Base-by-base conservation (phyloP, 1,284 basidiomycete species). In the Malassezia slooffiae region DNA sequence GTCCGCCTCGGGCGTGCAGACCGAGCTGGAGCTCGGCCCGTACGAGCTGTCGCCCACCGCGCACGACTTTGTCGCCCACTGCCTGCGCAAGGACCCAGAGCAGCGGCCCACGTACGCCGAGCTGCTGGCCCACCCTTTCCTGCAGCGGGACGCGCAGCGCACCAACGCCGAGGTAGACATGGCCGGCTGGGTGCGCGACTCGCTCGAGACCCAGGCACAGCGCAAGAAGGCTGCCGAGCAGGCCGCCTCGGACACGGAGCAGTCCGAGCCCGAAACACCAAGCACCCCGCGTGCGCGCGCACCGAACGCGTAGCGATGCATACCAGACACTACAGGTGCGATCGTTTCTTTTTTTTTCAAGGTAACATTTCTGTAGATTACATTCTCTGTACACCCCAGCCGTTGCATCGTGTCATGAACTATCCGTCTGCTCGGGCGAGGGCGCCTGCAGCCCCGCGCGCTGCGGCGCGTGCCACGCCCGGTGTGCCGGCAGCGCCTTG, bases 41-140 rank as follows among this genome's bases (percentile, higher is more conserved):
- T 48, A 31, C 22, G 24, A 47, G 12, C 73, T 71, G 48, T 62
- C 59, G 13, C 58, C 62, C 17, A 49, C 44, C 3, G 72, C 72
- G 13, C 52, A 56, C 28, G 62, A 66, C 39, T 67, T 69, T 52
- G 55, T 69, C 3, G 55, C 55, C 12, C 48, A 58, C 21, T 70
- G 67, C 47, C 43, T 70, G 34, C 57, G 58, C 31, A 70, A 70
- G 55, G 54, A 58, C 16, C 61, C 69, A 84, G 76, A 79, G 36
- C 74, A 75, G 36, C 74, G 91, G 38, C 85, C 88, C 11, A 87
- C 80, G 1, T 97, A 96, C 69, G 77, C 79, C 16, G 79, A 90
- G 60, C 73, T 96, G 43, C 73, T 95, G 72, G 74, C 77, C 42
- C 87, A 93, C 60, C 78, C 80, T 0, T 86, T 81, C 74, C 73